Evolutionary conservation across 148 eudicot species (phyloP), one percentile per base, ranked within the genome.

Genomic region (Arbutus unedo): DNA sequence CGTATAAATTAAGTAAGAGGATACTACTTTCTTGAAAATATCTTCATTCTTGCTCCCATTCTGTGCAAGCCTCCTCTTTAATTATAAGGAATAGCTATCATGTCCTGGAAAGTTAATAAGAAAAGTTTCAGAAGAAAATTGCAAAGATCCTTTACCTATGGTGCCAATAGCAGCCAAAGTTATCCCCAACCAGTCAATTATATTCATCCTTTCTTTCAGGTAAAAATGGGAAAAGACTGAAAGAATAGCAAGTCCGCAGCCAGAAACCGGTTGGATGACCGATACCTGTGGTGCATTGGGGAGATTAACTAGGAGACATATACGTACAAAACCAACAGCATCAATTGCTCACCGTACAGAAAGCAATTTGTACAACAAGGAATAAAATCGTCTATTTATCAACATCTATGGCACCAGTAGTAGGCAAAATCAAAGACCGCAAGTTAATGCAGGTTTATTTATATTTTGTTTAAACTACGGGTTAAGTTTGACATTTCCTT

Each of bases 221-320:
- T 97, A 97, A 85, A 93, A 97, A 91, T 97, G 99, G 78, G 99
- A 97, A 91, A 97, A 97, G 83, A 97, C 87, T 80, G 95, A 97
- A 74, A 97, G 99, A 81, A 97, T 92, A 82, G 98, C 98, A 85
- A 97, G 99, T 84, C 99, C 99, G 85, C 98, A 97, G 78, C 99
- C 99, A 82, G 99, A 97, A 85, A 97, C 96, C 70, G 99, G 98
- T 91, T 97, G 99, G 83, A 94, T 90, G 71, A 97, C 93, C 73
- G 99, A 97, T 77, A 97, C 99, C 99, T 97, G 90, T 74, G 73
- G 21, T 9, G 66, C 53, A 81, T 4, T 19, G 18, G 11, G n/a
- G 68, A 31, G 45, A 77, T 83, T 31, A 78, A 79, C 21, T 55
- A 79, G 6, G 76, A 50, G 49, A 70, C 49, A 74, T 19, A 78